Conservation (phyloP, 2,329 filamentous ascomycete species). For the Aspergillus caelatus region DNA sequence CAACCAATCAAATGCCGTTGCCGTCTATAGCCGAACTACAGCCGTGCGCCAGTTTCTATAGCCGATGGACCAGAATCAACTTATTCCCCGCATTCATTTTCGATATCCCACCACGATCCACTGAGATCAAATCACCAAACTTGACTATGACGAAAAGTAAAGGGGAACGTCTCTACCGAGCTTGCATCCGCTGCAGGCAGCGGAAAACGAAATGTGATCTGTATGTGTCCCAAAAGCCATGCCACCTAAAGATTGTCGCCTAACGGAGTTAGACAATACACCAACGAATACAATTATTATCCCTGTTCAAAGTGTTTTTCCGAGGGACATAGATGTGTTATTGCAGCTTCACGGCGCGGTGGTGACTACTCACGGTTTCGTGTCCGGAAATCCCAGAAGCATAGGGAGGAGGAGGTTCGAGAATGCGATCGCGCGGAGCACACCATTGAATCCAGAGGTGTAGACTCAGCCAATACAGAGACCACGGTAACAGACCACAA, state of each 20-base stretch:
- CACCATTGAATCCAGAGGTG: background rate
- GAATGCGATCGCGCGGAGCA: background rate
- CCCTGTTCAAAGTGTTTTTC: background rate
- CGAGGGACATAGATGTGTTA: slow-evolving; percentile 5
- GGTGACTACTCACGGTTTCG: slow-evolving; percentile 13
- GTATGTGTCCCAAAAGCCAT: slow-evolving; percentile 5
- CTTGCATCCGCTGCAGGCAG: slow-evolving; percentile 15
- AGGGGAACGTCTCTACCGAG: slow-evolving; percentile 14
- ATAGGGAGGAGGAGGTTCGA: background rate
- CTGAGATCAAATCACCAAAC: too few relatives aligned
- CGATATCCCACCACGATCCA: background rate
- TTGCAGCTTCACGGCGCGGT: slow-evolving; percentile 13
- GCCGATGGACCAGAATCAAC: background rate
- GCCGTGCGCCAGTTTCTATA: background rate
- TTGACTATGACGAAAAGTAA: slow-evolving; percentile 2
- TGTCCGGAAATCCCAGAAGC: background rate
- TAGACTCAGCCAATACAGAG: background rate
- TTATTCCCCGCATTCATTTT: background rate
- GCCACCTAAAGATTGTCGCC: too few relatives aligned
- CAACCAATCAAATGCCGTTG: background rate
- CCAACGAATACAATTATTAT: background rate
- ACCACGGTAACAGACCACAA: background rate
- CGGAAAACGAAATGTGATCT: slow-evolving; percentile 20
- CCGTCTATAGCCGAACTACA: slow-evolving; percentile 8
- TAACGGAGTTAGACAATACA: background rate